Percentiles rank a stretch among this genome's conserved stretches.
Evolutionary conservation across 1,284 basidiomycete genomes (phyloP).

Genomic region (Trichosporon sp.): DNA sequence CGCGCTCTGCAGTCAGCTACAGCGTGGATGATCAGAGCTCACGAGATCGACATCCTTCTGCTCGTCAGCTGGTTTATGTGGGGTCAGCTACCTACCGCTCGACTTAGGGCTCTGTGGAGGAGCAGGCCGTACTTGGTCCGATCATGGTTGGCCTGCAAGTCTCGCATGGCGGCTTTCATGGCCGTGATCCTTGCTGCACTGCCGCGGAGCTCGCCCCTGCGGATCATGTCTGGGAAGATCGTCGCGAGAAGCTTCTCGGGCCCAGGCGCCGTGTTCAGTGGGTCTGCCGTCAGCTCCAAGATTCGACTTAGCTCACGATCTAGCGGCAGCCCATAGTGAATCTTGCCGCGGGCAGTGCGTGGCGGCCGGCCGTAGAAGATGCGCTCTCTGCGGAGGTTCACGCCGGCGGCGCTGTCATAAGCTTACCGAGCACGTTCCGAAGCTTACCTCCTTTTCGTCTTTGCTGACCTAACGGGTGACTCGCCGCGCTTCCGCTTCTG

Average conservation of each 20-base stretch:
- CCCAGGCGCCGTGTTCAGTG: conserved; percentile 26
- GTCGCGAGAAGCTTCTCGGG: not conserved
- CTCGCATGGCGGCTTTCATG: conserved; percentile 26
- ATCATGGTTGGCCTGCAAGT: conserved; percentile 28
- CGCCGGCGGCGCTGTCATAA: conserved; percentile 7
- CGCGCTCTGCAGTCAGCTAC: not conserved
- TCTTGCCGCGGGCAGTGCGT: conserved; percentile 11
- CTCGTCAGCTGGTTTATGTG: not conserved
- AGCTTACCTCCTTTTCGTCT: not conserved
- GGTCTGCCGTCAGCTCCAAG: conserved; percentile 27
- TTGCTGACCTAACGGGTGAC: not conserved
- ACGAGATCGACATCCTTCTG: conserved; percentile 19
- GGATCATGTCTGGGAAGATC: conserved; percentile 11
- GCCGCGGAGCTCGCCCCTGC: conserved; percentile 1
- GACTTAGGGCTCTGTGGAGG: conserved; percentile 14
- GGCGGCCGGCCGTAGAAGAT: conserved; percentile 47
- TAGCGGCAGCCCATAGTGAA: conserved; percentile 37
- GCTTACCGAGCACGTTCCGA: not conserved
- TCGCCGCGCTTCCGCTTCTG: conserved; percentile 16
- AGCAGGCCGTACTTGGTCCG: conserved; percentile 20
- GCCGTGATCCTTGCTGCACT: not conserved
- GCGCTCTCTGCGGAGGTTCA: conserved; percentile 8
- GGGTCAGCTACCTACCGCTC: conserved; percentile 12
- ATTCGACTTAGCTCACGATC: conserved; percentile 32
- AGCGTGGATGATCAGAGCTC: not conserved